Evolutionary conservation across 2,329 filamentous ascomycete species (phyloP), one percentile per base, ranked within the genome.

Genomic region (Aspergillus alliaceus): DNA sequence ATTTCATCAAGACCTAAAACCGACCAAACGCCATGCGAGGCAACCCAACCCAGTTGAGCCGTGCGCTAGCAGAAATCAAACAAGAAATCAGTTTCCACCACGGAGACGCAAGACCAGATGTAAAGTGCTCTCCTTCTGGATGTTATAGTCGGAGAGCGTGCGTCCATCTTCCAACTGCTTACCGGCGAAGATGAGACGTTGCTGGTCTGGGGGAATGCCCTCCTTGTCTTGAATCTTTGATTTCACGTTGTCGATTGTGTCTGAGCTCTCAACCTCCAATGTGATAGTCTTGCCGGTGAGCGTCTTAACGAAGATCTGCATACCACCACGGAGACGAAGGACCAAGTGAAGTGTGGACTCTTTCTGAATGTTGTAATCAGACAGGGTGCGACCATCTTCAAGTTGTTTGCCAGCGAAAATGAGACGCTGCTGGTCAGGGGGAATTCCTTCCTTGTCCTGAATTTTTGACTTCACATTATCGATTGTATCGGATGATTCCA

Each of bases 311-410:
- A 93, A 93, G 65, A 92, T 92, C 69, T 93, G 84, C 88, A 90
- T 91, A 77, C 89, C 89, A 82, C 89, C 89, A 78, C 90, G 89
- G 6, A 93, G 86, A 72, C 90, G 88, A 24, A 93, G 86, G 47
- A 93, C 90, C 55, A 93, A 74, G 74, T 93, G 90, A 1, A 93
- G 83, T 0, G 90, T 93, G 1, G 87, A 90, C 72, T 93, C 90
- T 80, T 93, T 93, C 77, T 98, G 93, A 47, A 97, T 97, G 81
- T 97, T 97, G 86, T 97, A 97, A 75, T 97, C 93, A 51, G 86
- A 89, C 0, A 97, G 82, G 0, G 93, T 97, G 22, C 93, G 90
- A 49, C 93, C 93, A 67, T 97, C 92, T 74, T 96, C 91, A 1
- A 96, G 79, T 77, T 96, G 91, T 85, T 96, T 96, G 58, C 92